Conservation (phyloP, 202 grass and related monocot genomes). For the Musa balbisiana region DNA sequence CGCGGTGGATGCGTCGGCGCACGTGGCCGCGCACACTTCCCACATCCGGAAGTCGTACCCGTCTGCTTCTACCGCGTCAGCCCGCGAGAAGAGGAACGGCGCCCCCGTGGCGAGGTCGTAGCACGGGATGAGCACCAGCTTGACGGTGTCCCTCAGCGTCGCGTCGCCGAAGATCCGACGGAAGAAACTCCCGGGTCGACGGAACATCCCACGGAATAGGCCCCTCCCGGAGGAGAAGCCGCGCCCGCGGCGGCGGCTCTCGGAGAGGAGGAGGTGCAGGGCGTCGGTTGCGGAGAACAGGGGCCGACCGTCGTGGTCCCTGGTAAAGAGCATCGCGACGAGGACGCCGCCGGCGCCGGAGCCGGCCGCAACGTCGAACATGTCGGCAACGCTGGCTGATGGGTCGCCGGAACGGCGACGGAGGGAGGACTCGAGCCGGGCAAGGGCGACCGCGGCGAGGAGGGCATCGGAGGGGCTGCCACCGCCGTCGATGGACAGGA, state of each 20-base stretch:
- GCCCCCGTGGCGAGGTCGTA: conserved; percentile 63
- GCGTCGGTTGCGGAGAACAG: conserved; percentile 80
- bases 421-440: conserved; percentile 56
- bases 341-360: too few relatives aligned
- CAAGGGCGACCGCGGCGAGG: conserved; percentile 55
- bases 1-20: too few relatives aligned
- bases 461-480: conserved; percentile 58
- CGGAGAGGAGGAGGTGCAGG: conserved; percentile 50
- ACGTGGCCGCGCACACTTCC: too few relatives aligned
- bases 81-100: conserved; percentile 85
- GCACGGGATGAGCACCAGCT: conserved; percentile 79
- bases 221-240: not conserved
- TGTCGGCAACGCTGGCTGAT: too few relatives aligned
- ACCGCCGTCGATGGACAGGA: conserved; percentile 84
- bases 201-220: conserved; percentile 35
- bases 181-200: conserved; percentile 23
- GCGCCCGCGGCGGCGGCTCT: conserved; percentile 41
- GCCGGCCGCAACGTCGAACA: too few relatives aligned
- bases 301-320: conserved; percentile 39
- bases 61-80: too few relatives aligned
- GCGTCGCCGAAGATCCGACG: conserved; percentile 56
- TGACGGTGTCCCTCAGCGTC: conserved; percentile 68
- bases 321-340: conserved; percentile 66
- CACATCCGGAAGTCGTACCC: too few relatives aligned
- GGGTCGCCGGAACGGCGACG: too few relatives aligned